Conservation (phyloP, 768 basidiomycete genomes). For the Agrocybe praecox region DNA sequence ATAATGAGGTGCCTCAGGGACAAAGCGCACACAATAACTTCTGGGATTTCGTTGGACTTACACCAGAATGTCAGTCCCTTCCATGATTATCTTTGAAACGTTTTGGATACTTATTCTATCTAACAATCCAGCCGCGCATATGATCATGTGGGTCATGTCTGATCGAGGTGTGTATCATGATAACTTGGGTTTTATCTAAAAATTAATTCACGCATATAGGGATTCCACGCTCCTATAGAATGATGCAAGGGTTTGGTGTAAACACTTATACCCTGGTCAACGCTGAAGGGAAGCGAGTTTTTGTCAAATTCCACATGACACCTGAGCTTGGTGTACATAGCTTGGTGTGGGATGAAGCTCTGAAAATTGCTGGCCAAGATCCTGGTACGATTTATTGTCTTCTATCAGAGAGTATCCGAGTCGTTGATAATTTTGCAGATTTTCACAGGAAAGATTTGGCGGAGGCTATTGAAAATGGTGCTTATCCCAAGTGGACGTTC, state of each 20-base stretch:
- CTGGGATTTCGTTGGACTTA: slow-evolving; percentile 81
- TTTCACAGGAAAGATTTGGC: slow-evolving; percentile 87
- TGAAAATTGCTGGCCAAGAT: slow-evolving; percentile 83
- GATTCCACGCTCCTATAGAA: slow-evolving; percentile 83
- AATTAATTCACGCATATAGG: slow-evolving; percentile 26
- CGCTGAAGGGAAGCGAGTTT: slow-evolving; percentile 62
- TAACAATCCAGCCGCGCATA: slow-evolving; percentile 67
- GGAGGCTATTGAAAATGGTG: slow-evolving; percentile 77
- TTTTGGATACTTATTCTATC: slow-evolving; percentile 4
- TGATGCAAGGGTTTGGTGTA: slow-evolving; percentile 90
- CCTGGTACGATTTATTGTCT: slow-evolving; percentile 49
- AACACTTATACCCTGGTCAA: slow-evolving; percentile 84
- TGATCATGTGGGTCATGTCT: slow-evolving; percentile 85
- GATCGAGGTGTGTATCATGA: slow-evolving; percentile 52
- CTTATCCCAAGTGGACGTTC: slow-evolving; percentile 77
- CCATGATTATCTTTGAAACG: neutral
- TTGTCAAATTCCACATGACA: slow-evolving; percentile 89
- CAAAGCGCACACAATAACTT: slow-evolving; percentile 83
- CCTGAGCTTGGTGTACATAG: slow-evolving; percentile 84
- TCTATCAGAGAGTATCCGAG: neutral
- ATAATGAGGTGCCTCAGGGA: slow-evolving; percentile 76
- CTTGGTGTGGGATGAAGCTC: slow-evolving; percentile 87
- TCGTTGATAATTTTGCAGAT: slow-evolving; percentile 38
- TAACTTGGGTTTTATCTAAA: neutral
- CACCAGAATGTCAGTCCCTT: slow-evolving; percentile 55